phyloP scores from a whole-genome alignment of 306 rosid species.

The Sicyos baderoa region DNA sequence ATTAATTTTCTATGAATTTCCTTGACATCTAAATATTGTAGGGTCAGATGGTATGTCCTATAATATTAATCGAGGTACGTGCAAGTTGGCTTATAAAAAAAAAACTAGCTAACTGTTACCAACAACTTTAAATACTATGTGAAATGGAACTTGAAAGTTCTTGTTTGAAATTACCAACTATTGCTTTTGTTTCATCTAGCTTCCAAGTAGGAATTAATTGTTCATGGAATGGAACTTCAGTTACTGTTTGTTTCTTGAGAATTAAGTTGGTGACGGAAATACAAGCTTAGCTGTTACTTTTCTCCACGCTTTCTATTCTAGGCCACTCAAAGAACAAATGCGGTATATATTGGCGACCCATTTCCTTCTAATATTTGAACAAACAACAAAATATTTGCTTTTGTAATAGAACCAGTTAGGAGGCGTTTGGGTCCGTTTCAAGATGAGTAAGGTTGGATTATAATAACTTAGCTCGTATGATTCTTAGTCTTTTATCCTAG shows the following conservation, averaged over 20 bases:
- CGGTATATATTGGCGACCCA: slow-evolving; percentile 2
- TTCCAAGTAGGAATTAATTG: neutral
- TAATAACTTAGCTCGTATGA: too few relatives aligned
- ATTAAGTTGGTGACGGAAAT: slow-evolving; percentile 1
- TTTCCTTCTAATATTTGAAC: neutral
- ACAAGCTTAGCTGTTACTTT: neutral
- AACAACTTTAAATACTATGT: neutral
- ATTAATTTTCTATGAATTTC: too few relatives aligned
- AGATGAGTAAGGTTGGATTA: too few relatives aligned
- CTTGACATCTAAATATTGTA: too few relatives aligned
- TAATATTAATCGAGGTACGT: too few relatives aligned
- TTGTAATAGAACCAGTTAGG: neutral
- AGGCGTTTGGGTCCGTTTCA: too few relatives aligned
- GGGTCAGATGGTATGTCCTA: too few relatives aligned
- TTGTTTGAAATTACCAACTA: slow-evolving; percentile 1
- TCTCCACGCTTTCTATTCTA: neutral
- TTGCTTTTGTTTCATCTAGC: neutral
- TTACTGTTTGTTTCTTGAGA: neutral
- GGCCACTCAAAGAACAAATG: slow-evolving; percentile 3
- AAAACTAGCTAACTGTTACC: neutral
- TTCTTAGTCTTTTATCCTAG: too few relatives aligned
- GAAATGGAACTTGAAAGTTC: neutral
- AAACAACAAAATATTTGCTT: neutral
- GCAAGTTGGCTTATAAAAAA: too few relatives aligned
- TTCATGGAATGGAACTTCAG: neutral